phyloP scores from a whole-genome alignment of 176 grass and related monocot genomes.

The Oryza punctata region DNA sequence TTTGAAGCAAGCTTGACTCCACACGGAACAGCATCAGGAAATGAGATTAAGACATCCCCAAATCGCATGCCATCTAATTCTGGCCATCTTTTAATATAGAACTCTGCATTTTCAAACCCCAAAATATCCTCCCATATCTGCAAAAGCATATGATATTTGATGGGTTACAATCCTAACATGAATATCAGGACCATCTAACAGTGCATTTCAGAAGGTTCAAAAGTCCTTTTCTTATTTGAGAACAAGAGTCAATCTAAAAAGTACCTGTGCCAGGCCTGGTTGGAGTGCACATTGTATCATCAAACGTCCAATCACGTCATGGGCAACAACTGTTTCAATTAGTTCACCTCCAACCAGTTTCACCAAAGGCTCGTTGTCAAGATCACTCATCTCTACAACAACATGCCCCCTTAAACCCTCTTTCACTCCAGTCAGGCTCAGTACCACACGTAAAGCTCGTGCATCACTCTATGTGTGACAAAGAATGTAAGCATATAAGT shows the following conservation, averaged over 20 bases:
- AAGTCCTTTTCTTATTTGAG: not conserved
- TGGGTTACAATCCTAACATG: not conserved
- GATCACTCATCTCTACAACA: conserved; percentile 97
- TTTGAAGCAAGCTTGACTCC: conserved; percentile 86
- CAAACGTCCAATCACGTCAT: conserved; percentile 98
- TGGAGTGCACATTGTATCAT: conserved; percentile 99
- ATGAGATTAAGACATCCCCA: conserved; percentile 88
- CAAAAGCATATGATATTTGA: conserved; percentile 20
- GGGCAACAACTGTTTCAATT: conserved; percentile 97
- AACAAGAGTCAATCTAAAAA: conserved; percentile 3
- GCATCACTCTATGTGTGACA: conserved; percentile 73
- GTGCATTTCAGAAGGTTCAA: conserved; percentile 10
- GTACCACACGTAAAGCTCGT: conserved; percentile 91
- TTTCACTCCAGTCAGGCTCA: conserved; percentile 96
- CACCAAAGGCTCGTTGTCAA: conserved; percentile 98
- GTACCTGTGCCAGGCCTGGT: conserved; percentile 96
- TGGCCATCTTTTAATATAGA: conserved; percentile 95
- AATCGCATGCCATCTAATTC: conserved; percentile 89
- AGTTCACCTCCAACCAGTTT: conserved; percentile 94
- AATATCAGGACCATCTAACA: conserved; percentile 1
- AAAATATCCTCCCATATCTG: conserved; percentile 99
- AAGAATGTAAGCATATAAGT: conserved; percentile 33
- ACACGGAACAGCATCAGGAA: conserved; percentile 94
- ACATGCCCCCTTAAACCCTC: conserved; percentile 91
- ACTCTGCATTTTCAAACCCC: conserved; percentile 98